Evolutionary conservation across 2,329 filamentous ascomycete species (phyloP).

Genomic region (Cercospora sesami): DNA sequence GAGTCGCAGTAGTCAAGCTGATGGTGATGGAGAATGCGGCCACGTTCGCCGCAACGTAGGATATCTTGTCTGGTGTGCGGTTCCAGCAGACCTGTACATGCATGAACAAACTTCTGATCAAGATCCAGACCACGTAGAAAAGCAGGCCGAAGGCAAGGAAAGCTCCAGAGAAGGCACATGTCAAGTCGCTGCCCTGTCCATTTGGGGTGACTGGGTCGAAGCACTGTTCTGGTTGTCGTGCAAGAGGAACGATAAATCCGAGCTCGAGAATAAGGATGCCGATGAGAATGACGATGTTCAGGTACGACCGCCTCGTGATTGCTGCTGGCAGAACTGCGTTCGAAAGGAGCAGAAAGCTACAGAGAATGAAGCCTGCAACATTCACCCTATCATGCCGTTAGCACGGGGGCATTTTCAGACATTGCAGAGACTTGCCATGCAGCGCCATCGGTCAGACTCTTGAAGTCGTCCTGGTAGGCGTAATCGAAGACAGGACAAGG

Average conservation of each 20-base stretch:
- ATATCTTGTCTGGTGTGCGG: constrained; percentile 34
- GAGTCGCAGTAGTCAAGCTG: constrained; percentile 47
- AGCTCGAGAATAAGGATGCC: constrained; percentile 74
- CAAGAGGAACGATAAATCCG: constrained; percentile 80
- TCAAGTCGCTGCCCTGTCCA: constrained; percentile 70
- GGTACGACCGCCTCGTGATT: constrained; percentile 79
- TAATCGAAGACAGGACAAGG: constrained; percentile 82
- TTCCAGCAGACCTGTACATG: constrained; percentile 45
- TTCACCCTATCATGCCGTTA: constrained; percentile 57
- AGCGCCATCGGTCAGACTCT: constrained; percentile 63
- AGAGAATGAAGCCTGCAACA: constrained; percentile 68
- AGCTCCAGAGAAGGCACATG: constrained; percentile 78
- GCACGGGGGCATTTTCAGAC: background rate
- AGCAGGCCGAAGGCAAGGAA: constrained; percentile 78
- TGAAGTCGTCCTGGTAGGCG: constrained; percentile 58
- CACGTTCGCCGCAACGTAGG: constrained; percentile 38
- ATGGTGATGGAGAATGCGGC: constrained; percentile 36
- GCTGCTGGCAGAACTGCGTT: constrained; percentile 75
- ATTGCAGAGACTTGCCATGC: constrained; percentile 51
- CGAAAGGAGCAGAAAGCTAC: constrained; percentile 71
- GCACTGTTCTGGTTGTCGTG: constrained; percentile 71
- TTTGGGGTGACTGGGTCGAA: constrained; percentile 82
- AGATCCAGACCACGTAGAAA: constrained; percentile 76
- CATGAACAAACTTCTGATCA: constrained; percentile 50
- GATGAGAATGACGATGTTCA: constrained; percentile 75